Percentiles rank a stretch among this genome's conserved stretches.
Evolutionary conservation across 1,284 basidiomycete species (phyloP).

Genomic region (Termitomyces sp.): DNA sequence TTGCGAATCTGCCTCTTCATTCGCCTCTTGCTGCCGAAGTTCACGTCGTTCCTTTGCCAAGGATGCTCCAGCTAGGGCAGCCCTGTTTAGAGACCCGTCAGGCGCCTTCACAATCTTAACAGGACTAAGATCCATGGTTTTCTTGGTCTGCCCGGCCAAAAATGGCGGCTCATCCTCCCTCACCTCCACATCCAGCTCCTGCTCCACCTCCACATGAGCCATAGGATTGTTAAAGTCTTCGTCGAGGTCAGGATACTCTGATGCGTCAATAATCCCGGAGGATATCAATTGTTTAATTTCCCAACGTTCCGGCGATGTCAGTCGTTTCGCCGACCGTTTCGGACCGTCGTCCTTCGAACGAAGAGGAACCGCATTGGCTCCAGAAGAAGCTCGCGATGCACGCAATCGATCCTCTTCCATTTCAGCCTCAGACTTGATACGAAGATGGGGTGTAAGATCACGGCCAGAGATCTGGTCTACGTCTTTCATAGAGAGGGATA

Average conservation of each 20-base stretch:
- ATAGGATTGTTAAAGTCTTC: slow-evolving; percentile 81
- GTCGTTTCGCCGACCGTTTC: slow-evolving; percentile 78
- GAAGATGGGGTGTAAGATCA: slow-evolving; percentile 90
- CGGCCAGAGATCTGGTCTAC: slow-evolving; percentile 89
- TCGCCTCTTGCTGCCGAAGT: slow-evolving; percentile 89
- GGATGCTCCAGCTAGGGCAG: slow-evolving; percentile 89
- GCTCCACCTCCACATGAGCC: slow-evolving; percentile 83
- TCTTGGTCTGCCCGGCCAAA: slow-evolving; percentile 93
- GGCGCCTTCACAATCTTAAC: slow-evolving; percentile 97
- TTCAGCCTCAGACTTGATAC: slow-evolving; percentile 91
- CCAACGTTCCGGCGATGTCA: slow-evolving; percentile 97
- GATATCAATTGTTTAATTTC: slow-evolving; percentile 99
- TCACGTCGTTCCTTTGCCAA: slow-evolving; percentile 95
- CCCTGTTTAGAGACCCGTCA: slow-evolving; percentile 92
- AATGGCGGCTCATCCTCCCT: slow-evolving; percentile 97
- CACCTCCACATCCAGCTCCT: slow-evolving; percentile 96
- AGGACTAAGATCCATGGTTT: slow-evolving; percentile 92
- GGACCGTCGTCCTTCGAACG: slow-evolving; percentile 48
- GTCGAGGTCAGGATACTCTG: slow-evolving; percentile 95
- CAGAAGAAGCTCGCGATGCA: slow-evolving; percentile 53
- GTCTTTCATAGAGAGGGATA: slow-evolving; percentile 95
- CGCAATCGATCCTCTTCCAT: slow-evolving; percentile 71
- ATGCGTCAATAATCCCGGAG: slow-evolving; percentile 86
- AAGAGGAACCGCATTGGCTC: slow-evolving; percentile 67
- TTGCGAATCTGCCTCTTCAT: slow-evolving; percentile 93